Conservation (phyloP, 2,329 filamentous ascomycete genomes). For the Neoascochyta sp. region DNA sequence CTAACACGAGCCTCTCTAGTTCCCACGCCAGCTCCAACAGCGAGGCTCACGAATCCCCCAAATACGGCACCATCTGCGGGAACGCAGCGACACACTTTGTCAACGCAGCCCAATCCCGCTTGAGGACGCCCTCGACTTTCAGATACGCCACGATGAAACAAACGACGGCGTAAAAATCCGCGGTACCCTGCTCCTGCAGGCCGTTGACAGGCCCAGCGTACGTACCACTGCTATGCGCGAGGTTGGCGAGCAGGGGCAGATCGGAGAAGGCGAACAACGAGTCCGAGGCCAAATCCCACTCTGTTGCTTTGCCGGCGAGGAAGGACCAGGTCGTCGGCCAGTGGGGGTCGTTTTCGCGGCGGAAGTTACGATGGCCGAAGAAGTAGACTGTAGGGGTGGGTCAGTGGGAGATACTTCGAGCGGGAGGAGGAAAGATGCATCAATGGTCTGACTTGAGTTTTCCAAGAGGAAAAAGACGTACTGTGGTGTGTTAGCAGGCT, state of each 20-base stretch:
- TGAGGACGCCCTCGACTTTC: conserved; percentile 6
- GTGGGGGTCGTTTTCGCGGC: conserved; percentile 93
- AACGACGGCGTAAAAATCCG: conserved; percentile 8
- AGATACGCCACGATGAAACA: conserved; percentile 19
- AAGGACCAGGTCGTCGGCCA: conserved; percentile 60
- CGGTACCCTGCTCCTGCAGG: conserved; percentile 5
- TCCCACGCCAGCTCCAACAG: too few species aligned
- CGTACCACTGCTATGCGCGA: conserved; percentile 9
- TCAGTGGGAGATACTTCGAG: too few species aligned
- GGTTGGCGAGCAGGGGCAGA: conserved; percentile 16
- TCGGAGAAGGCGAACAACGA: conserved; percentile 24
- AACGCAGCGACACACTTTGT: conserved; percentile 10
- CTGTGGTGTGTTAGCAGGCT: too few species aligned
- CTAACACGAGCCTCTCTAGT: too few species aligned
- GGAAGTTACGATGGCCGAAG: conserved; percentile 64
- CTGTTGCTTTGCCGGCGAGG: conserved; percentile 14
- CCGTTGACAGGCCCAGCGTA: conserved; percentile 1
- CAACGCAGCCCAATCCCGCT: conserved; percentile 2
- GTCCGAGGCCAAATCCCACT: conserved; percentile 20
- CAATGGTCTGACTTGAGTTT: too few species aligned
- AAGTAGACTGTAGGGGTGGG: conserved; percentile 18
- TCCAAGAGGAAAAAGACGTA: too few species aligned
- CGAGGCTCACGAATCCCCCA: too few species aligned
- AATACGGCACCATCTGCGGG: conserved; percentile 7
- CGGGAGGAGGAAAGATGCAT: too few species aligned